Base-by-base conservation (phyloP, 257 asterid genomes). In the Solanum bulbocastanum region DNA sequence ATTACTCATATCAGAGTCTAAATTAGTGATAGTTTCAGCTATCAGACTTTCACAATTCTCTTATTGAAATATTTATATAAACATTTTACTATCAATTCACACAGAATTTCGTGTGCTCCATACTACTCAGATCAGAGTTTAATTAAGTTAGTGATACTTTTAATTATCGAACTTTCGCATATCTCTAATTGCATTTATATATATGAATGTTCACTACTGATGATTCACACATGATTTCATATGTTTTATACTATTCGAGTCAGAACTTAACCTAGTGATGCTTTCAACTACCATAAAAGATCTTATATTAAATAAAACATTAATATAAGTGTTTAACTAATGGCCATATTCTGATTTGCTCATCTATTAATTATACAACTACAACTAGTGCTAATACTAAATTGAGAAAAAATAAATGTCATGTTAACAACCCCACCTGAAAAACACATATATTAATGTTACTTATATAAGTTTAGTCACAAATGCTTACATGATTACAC, bases 401-500 rank as follows among this genome's bases (percentile, higher is more conserved):
- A 39, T 75, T 39, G 58, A 37, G 66, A 62, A 10, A 25, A 22
- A 75, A 33, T 18, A 5, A 75, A 22, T 75, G 11, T 75, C 52
- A 22, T 39, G 35, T 30, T 25, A 66, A 25, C 73, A 56, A 56
- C 65, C 18, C 65, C 65, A 66, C 20, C 35, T 25, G 35, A 20
- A 66, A 66, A 39, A 46, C 18, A 75, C 83, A 23, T 75, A 12
- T 22, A 74, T 74, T 74, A 74, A 75, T 75, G 52, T 73, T 35
- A 75, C 23, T 8, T 75, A 23, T n/a, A 40, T 12, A 76, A 76
- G 60, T 32, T 76, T 9, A 40, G 14, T 2, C 13, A 76, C 60
- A 76, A 40, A 40, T 39, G 23, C 14, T 23, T 40, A n/a, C 23
- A 40, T 40, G 36, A 76, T 76, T 76, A 30, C 23, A 39, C 35